Conservation (phyloP, 768 basidiomycete genomes). For the Chalciporus sphaerocephalus region DNA sequence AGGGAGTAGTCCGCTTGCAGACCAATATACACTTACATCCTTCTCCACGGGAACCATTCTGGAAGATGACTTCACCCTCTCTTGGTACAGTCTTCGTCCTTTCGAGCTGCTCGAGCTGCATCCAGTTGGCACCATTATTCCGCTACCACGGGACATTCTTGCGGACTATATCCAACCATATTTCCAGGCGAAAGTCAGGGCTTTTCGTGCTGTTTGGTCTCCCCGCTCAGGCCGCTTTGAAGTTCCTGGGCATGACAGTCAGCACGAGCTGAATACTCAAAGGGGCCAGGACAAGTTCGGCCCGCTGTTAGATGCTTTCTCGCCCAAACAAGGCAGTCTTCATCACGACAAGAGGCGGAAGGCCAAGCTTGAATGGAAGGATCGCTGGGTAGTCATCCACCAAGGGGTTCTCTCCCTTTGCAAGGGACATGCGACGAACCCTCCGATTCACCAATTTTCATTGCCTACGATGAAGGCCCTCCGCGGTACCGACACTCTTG, state of each 20-base stretch:
- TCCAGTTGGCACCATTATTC: conserved; percentile 36
- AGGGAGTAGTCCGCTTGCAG: conserved; percentile 19
- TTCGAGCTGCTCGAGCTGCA: conserved; percentile 73
- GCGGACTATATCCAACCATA: conserved; percentile 52
- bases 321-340: conserved; percentile 4
- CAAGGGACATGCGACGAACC: conserved; percentile 42
- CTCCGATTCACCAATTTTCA: conserved; percentile 38
- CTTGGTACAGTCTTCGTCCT: conserved; percentile 57
- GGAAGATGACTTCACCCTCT: conserved; percentile 56
- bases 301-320: conserved; percentile 4
- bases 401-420: conserved; percentile 53
- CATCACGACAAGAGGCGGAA: conserved; percentile 26
- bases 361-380: conserved; percentile 55
- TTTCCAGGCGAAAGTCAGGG: conserved; percentile 52
- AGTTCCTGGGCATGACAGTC: conserved; percentile 13
- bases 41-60: conserved; percentile 69
- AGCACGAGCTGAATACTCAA: neutral
- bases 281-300: conserved; percentile 16
- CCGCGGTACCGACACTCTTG: conserved; percentile 43
- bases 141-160: conserved; percentile 39
- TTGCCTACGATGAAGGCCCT: conserved; percentile 41
- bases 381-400: conserved; percentile 58
- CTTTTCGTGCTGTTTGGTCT: conserved; percentile 43
- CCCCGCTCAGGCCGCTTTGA: conserved; percentile 28
- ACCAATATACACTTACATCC: conserved; percentile 50